Base-by-base conservation (phyloP, 1,284 basidiomycete species). In the Cryptococcus sp. region DNA sequence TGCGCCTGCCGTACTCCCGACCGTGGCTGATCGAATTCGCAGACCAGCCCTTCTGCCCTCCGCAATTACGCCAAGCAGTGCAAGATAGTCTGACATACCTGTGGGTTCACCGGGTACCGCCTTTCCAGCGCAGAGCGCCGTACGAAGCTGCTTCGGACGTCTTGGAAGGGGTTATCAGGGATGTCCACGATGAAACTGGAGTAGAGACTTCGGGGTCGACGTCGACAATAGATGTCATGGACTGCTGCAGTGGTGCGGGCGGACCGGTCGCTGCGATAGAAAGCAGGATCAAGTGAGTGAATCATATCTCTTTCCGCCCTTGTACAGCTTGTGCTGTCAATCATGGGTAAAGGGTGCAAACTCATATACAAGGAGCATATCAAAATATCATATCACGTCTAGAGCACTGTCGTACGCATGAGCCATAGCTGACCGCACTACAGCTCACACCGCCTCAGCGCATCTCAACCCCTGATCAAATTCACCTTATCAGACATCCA, bases 161-260 rank as follows among this genome's bases (percentile, higher is more conserved):
- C 11, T 57, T 70, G 15, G 64, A 67, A n/a, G 40, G 50, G 20
- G 60, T 73, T 3, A 46, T 76, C 5, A 57, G 58, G 19, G 57
- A 67, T n/a, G 59, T 72, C 11, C 62, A 42, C 5, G 41, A 16
- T 42, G 41, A 42, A 7, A 19, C 16, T 19, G 41, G 19, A 17
- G 41, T 71, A 41, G 51, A 50, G 19, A 42, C 23, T 19, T 22
- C 38, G 39, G 30, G 27, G 8, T 38, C 47, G 27, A 5, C 17
- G 20, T 19, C 45, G 55, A 22, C n/a, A 57, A 48, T 30, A 47
- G 58, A 49, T 23, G 59, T 73, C 6, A 65, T 76, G n/a, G 74
- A 76, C 59, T 75, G 70, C 50, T 73, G 74, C 54, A 65, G 62
- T 20, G 72, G 72, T n/a, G 72, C 69, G 16, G 73, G 74, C 17